These are phyloP conservation scores for Wickerhamomyces queroliae DNA, from an alignment of 805 yeast species.

Conservation along the genomic window DNA sequence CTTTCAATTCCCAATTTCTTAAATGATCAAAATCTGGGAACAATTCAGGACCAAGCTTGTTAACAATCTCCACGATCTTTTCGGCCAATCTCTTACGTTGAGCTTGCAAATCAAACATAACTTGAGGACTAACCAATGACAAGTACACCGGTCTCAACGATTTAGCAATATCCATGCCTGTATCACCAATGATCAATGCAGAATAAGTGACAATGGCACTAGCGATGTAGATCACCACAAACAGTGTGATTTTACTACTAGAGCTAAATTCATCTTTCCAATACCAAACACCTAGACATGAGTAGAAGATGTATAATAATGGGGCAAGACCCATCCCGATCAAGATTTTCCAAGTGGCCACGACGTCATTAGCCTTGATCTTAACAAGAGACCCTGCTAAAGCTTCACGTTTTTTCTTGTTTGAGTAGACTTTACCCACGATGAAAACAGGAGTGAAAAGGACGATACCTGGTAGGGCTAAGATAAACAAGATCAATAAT, in stretches of 20 bases:
- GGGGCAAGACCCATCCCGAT: slow-evolving; percentile 90
- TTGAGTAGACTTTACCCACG: slow-evolving; percentile 69
- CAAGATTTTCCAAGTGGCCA: slow-evolving; percentile 95
- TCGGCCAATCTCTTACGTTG: slow-evolving; percentile 57
- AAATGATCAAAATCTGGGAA: slow-evolving; percentile 75
- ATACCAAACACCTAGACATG: slow-evolving; percentile 45
- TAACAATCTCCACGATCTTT: slow-evolving; percentile 74
- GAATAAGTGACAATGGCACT: slow-evolving; percentile 77
- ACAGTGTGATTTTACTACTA: slow-evolving; percentile 24
- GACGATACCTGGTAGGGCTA: slow-evolving; percentile 84
- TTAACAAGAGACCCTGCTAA: slow-evolving; percentile 85
- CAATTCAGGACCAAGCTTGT: slow-evolving; percentile 75
- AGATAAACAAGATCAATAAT: slow-evolving; percentile 46
- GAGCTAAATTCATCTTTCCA: slow-evolving; percentile 27
- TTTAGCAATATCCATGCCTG: slow-evolving; percentile 84
- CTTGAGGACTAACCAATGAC: slow-evolving; percentile 52
- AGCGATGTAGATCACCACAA: slow-evolving; percentile 47
- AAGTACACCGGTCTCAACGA: slow-evolving; percentile 77
- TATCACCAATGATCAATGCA: slow-evolving; percentile 90
- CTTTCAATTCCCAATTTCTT: slow-evolving; percentile 14
- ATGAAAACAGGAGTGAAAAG: slow-evolving; percentile 86
- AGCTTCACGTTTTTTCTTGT: slow-evolving; percentile 68
- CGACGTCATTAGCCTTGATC: slow-evolving; percentile 86
- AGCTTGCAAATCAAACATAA: slow-evolving; percentile 51
- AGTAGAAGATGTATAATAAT: slow-evolving; percentile 73